Evolutionary conservation across 208 protist species (phyloP).

Genomic region (Crithidia expoeki): DNA sequence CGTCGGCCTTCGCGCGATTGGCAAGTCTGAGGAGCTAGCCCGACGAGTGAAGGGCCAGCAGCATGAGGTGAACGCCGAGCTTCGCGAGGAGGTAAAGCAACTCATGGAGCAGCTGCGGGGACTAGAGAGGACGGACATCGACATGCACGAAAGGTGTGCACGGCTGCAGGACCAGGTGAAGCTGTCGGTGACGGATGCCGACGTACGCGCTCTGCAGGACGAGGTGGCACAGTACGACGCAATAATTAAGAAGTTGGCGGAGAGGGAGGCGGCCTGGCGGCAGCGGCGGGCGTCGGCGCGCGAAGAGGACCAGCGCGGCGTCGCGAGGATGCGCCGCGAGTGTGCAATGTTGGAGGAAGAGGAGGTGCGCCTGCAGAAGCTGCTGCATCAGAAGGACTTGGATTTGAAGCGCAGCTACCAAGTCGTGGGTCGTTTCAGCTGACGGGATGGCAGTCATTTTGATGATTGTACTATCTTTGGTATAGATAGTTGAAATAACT

Average conservation of each 20-base stretch:
- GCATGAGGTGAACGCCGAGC: constrained; percentile 45
- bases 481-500: too few relatives aligned
- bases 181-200: constrained; percentile 58
- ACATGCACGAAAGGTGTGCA: constrained; percentile 61
- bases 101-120: constrained; percentile 56
- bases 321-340: constrained; percentile 48
- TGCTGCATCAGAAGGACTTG: constrained; percentile 50
- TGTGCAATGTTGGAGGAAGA: constrained; percentile 52
- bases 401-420: constrained; percentile 63
- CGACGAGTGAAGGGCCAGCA: constrained; percentile 50
- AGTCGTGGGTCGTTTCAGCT: constrained; percentile 3
- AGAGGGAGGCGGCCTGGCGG: constrained; percentile 35
- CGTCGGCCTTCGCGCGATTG: constrained; percentile 51
- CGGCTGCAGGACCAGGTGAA: constrained; percentile 60
- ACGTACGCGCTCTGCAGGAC: constrained; percentile 41
- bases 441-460: neutral
- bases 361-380: constrained; percentile 45
- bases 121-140: constrained; percentile 54
- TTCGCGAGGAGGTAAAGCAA: constrained; percentile 46
- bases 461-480: neutral
- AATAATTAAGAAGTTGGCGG: constrained; percentile 13
- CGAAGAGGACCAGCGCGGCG: constrained; percentile 39
- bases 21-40: constrained; percentile 42
- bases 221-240: constrained; percentile 41
- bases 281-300: constrained; percentile 37